Conservation (phyloP, 176 grass and related monocot genomes). For the Poa annua region DNA sequence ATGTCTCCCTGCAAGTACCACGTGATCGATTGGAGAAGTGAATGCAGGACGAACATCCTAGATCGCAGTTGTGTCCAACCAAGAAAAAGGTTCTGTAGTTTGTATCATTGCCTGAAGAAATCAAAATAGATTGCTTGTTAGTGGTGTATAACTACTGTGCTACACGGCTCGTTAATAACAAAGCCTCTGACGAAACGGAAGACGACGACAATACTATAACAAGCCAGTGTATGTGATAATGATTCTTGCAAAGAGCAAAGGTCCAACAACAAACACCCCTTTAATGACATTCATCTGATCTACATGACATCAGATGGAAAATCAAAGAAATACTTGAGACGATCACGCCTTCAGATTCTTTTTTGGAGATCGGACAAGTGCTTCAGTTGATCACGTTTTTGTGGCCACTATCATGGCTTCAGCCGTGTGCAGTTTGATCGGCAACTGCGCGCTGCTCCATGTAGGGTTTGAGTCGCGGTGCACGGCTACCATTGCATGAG, state of each 20-base stretch:
- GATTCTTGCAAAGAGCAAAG: slow-evolving; percentile 3
- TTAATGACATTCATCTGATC: not conserved
- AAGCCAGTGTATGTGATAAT: not conserved
- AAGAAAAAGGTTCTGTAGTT: not conserved
- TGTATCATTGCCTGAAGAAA: not conserved
- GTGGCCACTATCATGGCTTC: not conserved
- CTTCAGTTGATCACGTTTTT: not conserved
- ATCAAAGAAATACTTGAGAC: not conserved
- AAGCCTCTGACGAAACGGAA: not conserved
- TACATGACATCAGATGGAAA: not conserved
- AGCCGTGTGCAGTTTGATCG: not conserved
- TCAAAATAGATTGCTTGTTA: not conserved
- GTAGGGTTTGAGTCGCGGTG: too few relatives aligned
- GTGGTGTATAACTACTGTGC: not conserved
- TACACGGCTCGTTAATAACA: not conserved
- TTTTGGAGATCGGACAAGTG: not conserved
- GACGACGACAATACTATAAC: not conserved
- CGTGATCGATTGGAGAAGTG: slow-evolving; percentile 11
- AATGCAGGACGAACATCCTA: not conserved
- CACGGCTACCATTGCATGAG: too few relatives aligned
- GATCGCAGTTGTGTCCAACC: not conserved
- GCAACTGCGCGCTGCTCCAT: too few relatives aligned
- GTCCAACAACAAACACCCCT: not conserved
- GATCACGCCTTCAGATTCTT: not conserved
- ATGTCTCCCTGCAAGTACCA: not conserved